Conservation (phyloP, 495 filamentous ascomycete species). For the Aspergillus diversus region DNA sequence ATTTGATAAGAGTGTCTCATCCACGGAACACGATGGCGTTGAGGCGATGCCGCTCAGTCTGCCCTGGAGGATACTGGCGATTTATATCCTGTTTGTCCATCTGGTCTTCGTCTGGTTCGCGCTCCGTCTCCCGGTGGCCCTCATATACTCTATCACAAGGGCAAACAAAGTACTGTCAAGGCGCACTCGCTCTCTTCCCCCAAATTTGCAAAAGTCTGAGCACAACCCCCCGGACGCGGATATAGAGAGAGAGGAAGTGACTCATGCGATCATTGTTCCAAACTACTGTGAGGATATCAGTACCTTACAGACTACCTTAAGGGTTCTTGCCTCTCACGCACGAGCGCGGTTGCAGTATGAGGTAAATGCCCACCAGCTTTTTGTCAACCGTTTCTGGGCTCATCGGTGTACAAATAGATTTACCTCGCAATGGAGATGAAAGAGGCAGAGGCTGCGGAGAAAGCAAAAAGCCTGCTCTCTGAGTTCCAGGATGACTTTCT, state of each 20-base stretch:
- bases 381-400: background rate
- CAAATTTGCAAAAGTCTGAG: background rate
- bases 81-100: background rate
- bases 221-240: background rate
- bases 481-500: background rate
- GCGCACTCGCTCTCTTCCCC: background rate
- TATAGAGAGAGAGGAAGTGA: background rate
- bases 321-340: background rate
- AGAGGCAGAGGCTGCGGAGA: background rate
- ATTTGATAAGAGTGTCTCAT: background rate
- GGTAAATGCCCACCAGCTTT: background rate
- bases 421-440: slow-evolving; percentile 2
- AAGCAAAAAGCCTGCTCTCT: background rate
- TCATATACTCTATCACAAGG: background rate
- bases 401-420: background rate
- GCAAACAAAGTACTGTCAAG: background rate
- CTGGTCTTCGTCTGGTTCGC: background rate
- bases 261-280: slow-evolving; percentile 2
- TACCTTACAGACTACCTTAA: background rate
- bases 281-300: background rate
- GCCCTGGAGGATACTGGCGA: background rate
- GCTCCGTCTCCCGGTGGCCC: background rate
- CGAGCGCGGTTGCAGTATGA: background rate
- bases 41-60: background rate
- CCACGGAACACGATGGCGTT: background rate